Base-by-base conservation (phyloP, 2,329 filamentous ascomycete genomes). In the Biscogniauxia mediterranea region DNA sequence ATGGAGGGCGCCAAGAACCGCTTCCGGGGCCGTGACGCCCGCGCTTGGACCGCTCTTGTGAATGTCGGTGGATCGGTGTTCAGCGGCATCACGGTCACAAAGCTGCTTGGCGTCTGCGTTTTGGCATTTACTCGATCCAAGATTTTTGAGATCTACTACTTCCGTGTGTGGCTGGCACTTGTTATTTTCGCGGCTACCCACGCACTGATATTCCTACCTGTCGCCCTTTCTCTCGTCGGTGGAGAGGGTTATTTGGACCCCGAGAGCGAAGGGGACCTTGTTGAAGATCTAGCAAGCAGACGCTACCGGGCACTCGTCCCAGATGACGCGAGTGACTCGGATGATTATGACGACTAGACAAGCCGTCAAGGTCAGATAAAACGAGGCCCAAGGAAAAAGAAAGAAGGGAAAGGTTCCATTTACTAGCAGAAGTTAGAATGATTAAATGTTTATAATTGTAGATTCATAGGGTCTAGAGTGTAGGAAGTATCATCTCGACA, bases 101-200 rank as follows among this genome's bases (percentile, higher is more conserved):
- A 99, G 77, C 83, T 99, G 1, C 81, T 99, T 1, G 95, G 95
- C 3, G 94, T 99, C 0, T 89, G 85, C 53, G 95, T 99, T 42
- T 81, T 99, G 20, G 95, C 95, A 0, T 99, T 97, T 72, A 99
- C 95, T 7, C 83, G 91, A 56, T 96, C 92, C 76, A 99, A 98
- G 85, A 99, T 99, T 72, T 99, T 99, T 71, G 96, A 99, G 80
- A 92, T 99, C 61, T 99, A 99, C 79, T 99, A 99, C 78, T 99
- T 99, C 83, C 86, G 95, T 52, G 91, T 99, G 52, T 99, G 95
- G 95, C 80, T 97, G 19, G 90, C 93, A 6, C 84, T 99, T 58
- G 93, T 99, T 11, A 75, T 96, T 9, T 94, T 97, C 75, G 96
- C 93, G 2, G 92, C 92, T 7, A 83, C 89, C 9, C 95, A 99